These are phyloP conservation scores for Staphylotrichum longicolle DNA, from an alignment of 495 filamentous ascomycete species.

Conservation along the genomic window DNA sequence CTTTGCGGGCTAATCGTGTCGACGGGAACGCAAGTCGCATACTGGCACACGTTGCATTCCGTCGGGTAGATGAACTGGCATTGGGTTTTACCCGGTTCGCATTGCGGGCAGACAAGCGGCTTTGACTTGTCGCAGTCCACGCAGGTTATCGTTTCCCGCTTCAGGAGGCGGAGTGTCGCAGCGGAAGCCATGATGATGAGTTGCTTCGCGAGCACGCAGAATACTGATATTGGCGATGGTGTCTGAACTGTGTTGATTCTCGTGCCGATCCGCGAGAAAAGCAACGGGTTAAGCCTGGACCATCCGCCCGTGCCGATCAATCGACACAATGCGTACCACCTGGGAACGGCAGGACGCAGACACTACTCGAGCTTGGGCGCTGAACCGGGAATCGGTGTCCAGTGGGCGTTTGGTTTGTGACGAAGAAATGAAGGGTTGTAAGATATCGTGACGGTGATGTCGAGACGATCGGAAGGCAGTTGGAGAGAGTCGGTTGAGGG, in stretches of 20 bases:
- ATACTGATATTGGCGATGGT: constrained; percentile 1
- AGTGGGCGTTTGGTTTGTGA: not conserved
- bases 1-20: constrained; percentile 21
- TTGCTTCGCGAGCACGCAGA: constrained; percentile 1
- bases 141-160: constrained; percentile 22
- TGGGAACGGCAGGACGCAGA: not conserved
- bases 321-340: constrained; percentile 16
- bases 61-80: constrained; percentile 42
- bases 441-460: too few relatives aligned
- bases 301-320: constrained; percentile 26
- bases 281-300: constrained; percentile 17
- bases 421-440: too few relatives aligned
- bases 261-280: constrained; percentile 20
- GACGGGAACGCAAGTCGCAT: constrained; percentile 40
- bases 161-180: constrained; percentile 17
- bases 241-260: not conserved
- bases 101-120: constrained; percentile 29
- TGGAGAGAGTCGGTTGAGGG: not conserved
- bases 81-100: constrained; percentile 22
- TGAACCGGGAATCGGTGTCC: not conserved
- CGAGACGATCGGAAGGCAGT: too few relatives aligned
- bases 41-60: constrained; percentile 36
- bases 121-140: constrained; percentile 26
- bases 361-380: not conserved
- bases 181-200: constrained; percentile 21